Evolutionary conservation across 768 basidiomycete genomes (phyloP), one percentile per base, ranked within the genome.

Genomic region (Russula brevipes): DNA sequence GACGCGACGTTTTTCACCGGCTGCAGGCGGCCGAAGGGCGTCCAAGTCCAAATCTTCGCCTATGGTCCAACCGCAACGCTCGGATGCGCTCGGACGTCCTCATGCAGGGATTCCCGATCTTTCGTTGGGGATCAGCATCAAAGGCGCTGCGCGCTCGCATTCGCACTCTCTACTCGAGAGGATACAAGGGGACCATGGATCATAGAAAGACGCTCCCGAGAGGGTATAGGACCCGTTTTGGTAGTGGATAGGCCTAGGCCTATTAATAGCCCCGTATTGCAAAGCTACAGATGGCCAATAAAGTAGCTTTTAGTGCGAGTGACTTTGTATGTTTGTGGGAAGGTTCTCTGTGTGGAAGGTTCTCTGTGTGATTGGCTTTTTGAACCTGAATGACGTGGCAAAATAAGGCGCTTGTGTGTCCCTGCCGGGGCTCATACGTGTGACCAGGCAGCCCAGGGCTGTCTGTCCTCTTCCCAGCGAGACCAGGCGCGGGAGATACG

Each of bases 91-190:
- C 11, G 30, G n/a, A 12, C 39, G 10, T 31, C 5, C 45, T 14
- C n/a, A 45, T 41, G 17, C 45, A n/a, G 47, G 54, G 35, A n/a
- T 49, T 1, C 41, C 53, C 14, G 41, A 54, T 8, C 2, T 42
- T 38, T 17, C 47, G n/a, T 31, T 52, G 9, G 61, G 67, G 12
- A 44, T 67, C 9, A 63, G 65, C 19, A 66, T 67, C 49, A 68
- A 66, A 44, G 65, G 67, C 2, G 65, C 67, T 9, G 65, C 65
- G 38, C 36, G 61, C 4, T 59, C 65, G 17, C 56, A 47, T 45
- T 46, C 61, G 2, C 35, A 66, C 5, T 66, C 67, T 46, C 42
- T 66, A 1, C 61, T 66, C 9, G 61, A 63, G 19, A 57, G 67
- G 46, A 63, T 66, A 59, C 65, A 63, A 16, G 58, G 56, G 14